Evolutionary conservation across 768 basidiomycete genomes (phyloP).

Genomic region (Scleroderma bovista): DNA sequence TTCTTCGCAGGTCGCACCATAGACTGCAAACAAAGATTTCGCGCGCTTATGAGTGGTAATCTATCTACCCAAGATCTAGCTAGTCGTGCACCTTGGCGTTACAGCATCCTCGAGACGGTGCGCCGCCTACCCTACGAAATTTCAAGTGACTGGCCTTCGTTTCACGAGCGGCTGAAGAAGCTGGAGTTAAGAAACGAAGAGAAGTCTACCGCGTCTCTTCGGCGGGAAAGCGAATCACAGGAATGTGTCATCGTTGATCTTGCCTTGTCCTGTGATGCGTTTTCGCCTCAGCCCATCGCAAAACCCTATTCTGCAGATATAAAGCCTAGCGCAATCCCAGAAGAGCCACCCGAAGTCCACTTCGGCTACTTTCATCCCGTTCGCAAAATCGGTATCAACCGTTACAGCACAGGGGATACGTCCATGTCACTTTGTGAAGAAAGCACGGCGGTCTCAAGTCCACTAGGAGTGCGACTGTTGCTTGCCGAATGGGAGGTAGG

Average conservation of each 20-base stretch:
- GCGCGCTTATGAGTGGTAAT: conserved; percentile 44
- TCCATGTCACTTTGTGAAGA: conserved; percentile 7
- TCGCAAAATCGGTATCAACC: conserved; percentile 22
- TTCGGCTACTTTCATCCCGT: conserved; percentile 62
- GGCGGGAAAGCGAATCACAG: conserved; percentile 48
- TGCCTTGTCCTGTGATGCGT: conserved; percentile 51
- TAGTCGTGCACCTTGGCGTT: conserved; percentile 47
- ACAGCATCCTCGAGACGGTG: conserved; percentile 44
- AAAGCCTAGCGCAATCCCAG: conserved; percentile 2
- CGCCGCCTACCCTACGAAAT: conserved; percentile 36
- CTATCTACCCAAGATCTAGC: conserved; percentile 36
- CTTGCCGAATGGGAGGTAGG: conserved; percentile 66
- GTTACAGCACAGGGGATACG: conserved; percentile 24
- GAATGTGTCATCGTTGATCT: conserved; percentile 64
- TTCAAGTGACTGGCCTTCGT: conserved; percentile 27
- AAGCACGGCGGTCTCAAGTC: conserved; percentile 25
- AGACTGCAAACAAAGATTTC: conserved; percentile 47
- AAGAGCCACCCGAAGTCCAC: conserved; percentile 50
- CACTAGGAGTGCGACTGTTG: conserved; percentile 56
- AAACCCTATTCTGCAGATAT: conserved; percentile 9
- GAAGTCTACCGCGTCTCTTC: conserved; percentile 35
- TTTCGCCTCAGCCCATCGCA: conserved; percentile 40
- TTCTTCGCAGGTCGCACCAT: conserved; percentile 54
- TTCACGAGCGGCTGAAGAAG: conserved; percentile 35
- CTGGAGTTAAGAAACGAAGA: conserved; percentile 40